Evolutionary conservation across 768 basidiomycete species (phyloP), one percentile per base, ranked within the genome.

Genomic region (Hortiboletus flavorubellus): DNA sequence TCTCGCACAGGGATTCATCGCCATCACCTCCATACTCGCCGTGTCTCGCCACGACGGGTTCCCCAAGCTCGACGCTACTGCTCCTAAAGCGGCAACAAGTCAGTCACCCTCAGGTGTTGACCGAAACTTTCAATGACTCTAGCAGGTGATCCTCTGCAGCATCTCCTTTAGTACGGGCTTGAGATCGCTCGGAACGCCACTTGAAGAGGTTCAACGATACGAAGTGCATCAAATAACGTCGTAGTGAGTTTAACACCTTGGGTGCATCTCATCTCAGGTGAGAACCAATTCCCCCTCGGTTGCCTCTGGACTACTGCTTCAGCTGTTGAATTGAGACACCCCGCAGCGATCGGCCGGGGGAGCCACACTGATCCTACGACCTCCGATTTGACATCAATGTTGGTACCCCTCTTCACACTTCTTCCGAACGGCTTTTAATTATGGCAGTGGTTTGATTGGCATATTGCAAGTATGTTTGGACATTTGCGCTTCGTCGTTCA

Each of bases 391-490:
- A 44, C 37, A 15, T 46, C 14, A 49, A 35, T 14, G 46, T 65
- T 40, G 43, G 58, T 55, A 34, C 46, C 21, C 8, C 23, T 46
- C 49, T 50, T 29, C 52, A 18, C 30, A 10, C 23, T 43, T 10
- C 44, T 21, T 29, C 46, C 30, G 14, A 30, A 5, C 8, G 30
- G 10, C 34, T 33, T 23, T 64, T 43, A 49, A 55, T 54, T 35
- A 52, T 26, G 37, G 10, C 30, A 55, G 46, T 30, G 26, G 15
- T 8, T 49, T 31, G 31, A 29, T 29, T 50, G 53, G 11, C 52
- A 39, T 18, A 50, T 43, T 35, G 15, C 40, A 16, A 58, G 12
- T 12, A 69, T 69, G 66, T 46, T 55, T 33, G 42, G 58, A 44
- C 48, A 56, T 31, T 21, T 54, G 18, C 45, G 15, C 21, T 35